Percentiles rank a stretch among this genome's conserved stretches.
phyloP scores from a whole-genome alignment of 2,329 filamentous ascomycete genomes.

The Colletotrichum filicis region DNA sequence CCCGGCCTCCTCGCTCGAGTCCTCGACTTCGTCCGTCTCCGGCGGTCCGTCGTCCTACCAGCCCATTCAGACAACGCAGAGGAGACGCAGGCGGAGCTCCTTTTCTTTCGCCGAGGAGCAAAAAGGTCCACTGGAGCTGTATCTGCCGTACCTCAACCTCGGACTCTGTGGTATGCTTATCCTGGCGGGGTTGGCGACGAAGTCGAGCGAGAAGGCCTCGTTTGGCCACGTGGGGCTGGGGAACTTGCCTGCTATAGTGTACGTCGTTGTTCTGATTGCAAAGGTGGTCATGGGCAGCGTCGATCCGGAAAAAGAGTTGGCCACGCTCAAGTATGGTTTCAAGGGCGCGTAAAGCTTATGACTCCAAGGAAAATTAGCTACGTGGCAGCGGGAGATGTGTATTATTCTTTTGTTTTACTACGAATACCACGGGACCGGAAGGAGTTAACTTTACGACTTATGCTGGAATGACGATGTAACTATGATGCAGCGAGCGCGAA shows the following conservation, averaged over 20 bases:
- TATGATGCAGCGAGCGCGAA: background rate
- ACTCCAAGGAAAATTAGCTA: background rate
- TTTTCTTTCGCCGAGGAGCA: conserved; percentile 35
- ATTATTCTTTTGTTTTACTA: background rate
- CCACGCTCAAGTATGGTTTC: conserved; percentile 71
- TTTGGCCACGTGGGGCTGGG: conserved; percentile 57
- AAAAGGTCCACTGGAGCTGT: conserved; percentile 62
- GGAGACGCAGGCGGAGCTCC: conserved; percentile 35
- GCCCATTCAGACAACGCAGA: conserved; percentile 6
- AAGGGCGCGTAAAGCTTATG: conserved; percentile 67
- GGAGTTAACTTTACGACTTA: conserved; percentile 19
- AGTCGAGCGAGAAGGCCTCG: conserved; percentile 42
- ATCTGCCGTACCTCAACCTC: conserved; percentile 70
- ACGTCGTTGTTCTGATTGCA: conserved; percentile 68
- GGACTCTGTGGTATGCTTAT: conserved; percentile 65
- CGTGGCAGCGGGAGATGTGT: background rate
- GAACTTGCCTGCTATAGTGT: conserved; percentile 67
- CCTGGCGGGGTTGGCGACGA: conserved; percentile 53
- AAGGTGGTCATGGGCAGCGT: conserved; percentile 76
- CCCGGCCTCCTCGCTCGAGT: conserved; percentile 22
- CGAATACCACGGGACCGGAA: background rate
- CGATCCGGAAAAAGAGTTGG: conserved; percentile 74
- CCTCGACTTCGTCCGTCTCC: conserved; percentile 25
- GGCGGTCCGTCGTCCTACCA: conserved; percentile 15
- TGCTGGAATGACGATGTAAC: conserved; percentile 11